Base-by-base conservation (phyloP, 495 filamentous ascomycete genomes). In the Penicillium goetzii region DNA sequence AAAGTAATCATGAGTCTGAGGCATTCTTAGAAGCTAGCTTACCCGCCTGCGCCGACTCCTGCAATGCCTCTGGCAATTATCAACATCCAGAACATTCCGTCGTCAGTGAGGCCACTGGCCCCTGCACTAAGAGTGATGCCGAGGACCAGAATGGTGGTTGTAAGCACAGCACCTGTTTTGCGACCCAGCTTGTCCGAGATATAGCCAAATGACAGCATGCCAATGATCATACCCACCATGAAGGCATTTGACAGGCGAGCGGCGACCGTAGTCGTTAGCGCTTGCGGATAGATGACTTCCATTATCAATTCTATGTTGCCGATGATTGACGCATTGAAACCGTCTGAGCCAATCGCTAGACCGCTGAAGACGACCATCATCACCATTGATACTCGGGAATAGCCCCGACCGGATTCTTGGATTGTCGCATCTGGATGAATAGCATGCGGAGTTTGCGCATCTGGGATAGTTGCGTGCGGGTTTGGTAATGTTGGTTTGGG, bases 171-270 rank as follows among this genome's bases (percentile, higher is more conserved):
- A 12, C 76, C 76, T 1, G 72, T 69, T 45, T 72, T 70, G 38
- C 75, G 70, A 28, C 76, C 75, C 19, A 78, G 34, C 49, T 70
- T 71, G 52, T 78, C 76, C 11, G 71, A 71, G 36, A 74, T 60
- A 49, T 73, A 74, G 19, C 76, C 76, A 62, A 79, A 80, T 7
- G 62, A 68, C 25, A 80, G 68, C 75, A 79, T 79, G 26, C 76
- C 75, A 43, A 78, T 68, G 45, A 80, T 74, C 66, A 72, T 72
- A 17, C 72, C 68, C 6, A 74, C 64, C 67, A 74, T 69, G 52
- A 74, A 72, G 7, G 72, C 69, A 43, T 70, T 74, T 8, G 72
- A 72, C 11, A 74, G 40, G 1, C 69, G 60, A 34, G 66, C 41
- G 11, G 66, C 62, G 6, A 72, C 67, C 4, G 62, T 60, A 2